A percentile compares a stretch with the other conserved stretches of the same genome.
Conservation (phyloP, 257 asterid species). For the Euphrasia confusa region DNA sequence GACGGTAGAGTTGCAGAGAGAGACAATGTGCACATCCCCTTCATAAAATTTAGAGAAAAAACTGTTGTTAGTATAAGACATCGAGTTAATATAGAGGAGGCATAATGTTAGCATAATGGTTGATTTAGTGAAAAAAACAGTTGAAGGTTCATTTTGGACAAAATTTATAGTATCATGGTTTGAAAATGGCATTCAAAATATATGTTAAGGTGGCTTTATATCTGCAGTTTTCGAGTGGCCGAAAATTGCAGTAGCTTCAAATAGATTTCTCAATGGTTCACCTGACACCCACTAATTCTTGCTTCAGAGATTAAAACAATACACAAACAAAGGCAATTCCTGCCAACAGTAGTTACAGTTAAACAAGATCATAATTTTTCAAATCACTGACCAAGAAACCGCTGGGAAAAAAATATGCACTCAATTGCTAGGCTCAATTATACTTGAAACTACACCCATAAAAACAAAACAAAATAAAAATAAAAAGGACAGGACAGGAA, state of each 20-base stretch:
- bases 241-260: background rate
- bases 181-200: too few species aligned
- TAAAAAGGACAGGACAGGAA: too few species aligned
- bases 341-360: background rate
- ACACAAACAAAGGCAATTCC: background rate
- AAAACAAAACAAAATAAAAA: background rate
- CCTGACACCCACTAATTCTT: background rate
- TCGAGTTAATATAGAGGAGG: too few species aligned
- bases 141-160: background rate
- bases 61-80: conserved; percentile 15
- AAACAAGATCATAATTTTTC: conserved; percentile 10
- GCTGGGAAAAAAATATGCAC: background rate
- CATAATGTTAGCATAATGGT: too few species aligned
- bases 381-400: conserved; percentile 5
- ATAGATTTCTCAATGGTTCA: background rate
- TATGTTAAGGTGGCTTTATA: background rate
- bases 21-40: conserved; percentile 93
- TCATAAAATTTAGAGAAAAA: conserved; percentile 20
- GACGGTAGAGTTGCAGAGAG: conserved; percentile 76
- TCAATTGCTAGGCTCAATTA: background rate
- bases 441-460: background rate
- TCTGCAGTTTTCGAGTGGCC: conserved; percentile 4
- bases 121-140: background rate
- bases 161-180: background rate
- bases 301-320: background rate